Conservation (phyloP, 345 rosid species). For the Aquilaria malaccensis region DNA sequence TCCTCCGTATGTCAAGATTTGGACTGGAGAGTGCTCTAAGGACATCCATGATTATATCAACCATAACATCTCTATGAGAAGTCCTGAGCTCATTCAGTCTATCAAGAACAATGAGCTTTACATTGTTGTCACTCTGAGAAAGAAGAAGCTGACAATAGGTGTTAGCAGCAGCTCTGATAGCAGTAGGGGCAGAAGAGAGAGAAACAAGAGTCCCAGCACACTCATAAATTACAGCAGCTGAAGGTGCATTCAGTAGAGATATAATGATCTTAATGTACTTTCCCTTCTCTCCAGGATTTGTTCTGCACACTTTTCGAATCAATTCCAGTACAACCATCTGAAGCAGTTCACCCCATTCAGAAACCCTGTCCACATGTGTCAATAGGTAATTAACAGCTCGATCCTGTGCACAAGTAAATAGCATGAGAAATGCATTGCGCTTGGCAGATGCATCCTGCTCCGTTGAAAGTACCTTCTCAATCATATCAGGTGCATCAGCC, state of each 20-base stretch:
- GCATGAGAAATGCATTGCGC: conserved; percentile 66
- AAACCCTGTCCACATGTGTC: conserved; percentile 44
- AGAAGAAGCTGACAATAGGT: conserved; percentile 70
- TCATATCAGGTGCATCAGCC: conserved; percentile 63
- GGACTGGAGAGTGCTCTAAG: conserved; percentile 78
- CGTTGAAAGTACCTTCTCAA: conserved; percentile 48
- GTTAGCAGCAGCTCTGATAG: conserved; percentile 63
- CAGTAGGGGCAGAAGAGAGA: conserved; percentile 75
- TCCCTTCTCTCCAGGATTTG: conserved; percentile 53
- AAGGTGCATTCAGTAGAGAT: conserved; percentile 51
- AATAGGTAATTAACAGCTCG: conserved; percentile 47
- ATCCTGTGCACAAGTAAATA: conserved; percentile 54
- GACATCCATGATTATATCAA: conserved; percentile 72
- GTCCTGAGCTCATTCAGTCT: conserved; percentile 57
- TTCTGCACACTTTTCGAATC: conserved; percentile 58
- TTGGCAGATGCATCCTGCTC: conserved; percentile 58
- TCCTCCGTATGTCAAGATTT: conserved; percentile 63
- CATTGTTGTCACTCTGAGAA: conserved; percentile 82
- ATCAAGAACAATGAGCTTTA: conserved; percentile 77
- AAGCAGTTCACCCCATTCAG: conserved; percentile 60
- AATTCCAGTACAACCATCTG: conserved; percentile 63
- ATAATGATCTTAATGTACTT: conserved; percentile 59
- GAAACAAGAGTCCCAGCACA: conserved; percentile 72
- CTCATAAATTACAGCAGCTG: conserved; percentile 54
- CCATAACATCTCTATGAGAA: conserved; percentile 64